Percentiles rank a stretch among this genome's conserved stretches.
phyloP scores from a whole-genome alignment of 2,329 filamentous ascomycete genomes.

The Septoria petroselini region DNA sequence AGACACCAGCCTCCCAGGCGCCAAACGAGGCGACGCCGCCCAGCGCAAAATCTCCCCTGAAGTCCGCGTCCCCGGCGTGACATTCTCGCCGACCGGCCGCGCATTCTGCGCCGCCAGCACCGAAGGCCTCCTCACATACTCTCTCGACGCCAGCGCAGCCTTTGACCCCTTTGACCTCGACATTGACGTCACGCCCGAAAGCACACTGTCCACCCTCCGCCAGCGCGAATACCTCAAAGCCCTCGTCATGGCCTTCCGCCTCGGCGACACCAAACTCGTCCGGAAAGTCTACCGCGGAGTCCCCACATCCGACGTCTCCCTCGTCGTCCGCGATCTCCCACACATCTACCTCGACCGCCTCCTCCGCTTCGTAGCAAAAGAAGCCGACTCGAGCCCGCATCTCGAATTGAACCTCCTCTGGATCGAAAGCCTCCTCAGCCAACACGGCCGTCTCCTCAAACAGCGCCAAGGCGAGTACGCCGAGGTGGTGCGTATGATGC shows the following conservation, averaged over 20 bases:
- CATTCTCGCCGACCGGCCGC: slow-evolving; percentile 83
- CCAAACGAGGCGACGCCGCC: slow-evolving; percentile 82
- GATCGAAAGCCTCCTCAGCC: slow-evolving; percentile 77
- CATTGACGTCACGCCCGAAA: slow-evolving; percentile 85
- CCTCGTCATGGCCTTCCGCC: slow-evolving; percentile 92
- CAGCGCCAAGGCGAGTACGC: slow-evolving; percentile 76
- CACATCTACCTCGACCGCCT: slow-evolving; percentile 81
- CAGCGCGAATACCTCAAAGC: slow-evolving; percentile 85
- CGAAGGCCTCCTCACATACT: slow-evolving; percentile 91
- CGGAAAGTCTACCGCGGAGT: slow-evolving; percentile 82
- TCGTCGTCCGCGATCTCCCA: slow-evolving; percentile 77
- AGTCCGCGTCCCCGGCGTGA: slow-evolving; percentile 77
- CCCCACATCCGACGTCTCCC: slow-evolving; percentile 68
- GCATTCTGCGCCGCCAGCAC: slow-evolving; percentile 94
- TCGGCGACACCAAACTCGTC: slow-evolving; percentile 80
- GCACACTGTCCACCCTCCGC: slow-evolving; percentile 62
- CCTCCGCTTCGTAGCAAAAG: slow-evolving; percentile 80
- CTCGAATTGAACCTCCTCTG: slow-evolving; percentile 92
- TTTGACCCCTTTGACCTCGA: slow-evolving; percentile 98
- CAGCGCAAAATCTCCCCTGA: slow-evolving; percentile 72
- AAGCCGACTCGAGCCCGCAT: slow-evolving; percentile 86
- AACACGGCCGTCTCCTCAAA: slow-evolving; percentile 80
- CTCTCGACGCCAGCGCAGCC: slow-evolving; percentile 74
- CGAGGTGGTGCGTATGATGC: slow-evolving; percentile 77
- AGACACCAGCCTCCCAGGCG: slow-evolving; percentile 76